Evolutionary conservation across 106 monocot species (phyloP), one percentile per base, ranked within the genome.

Genomic region (Alisma plantagoaquatica): DNA sequence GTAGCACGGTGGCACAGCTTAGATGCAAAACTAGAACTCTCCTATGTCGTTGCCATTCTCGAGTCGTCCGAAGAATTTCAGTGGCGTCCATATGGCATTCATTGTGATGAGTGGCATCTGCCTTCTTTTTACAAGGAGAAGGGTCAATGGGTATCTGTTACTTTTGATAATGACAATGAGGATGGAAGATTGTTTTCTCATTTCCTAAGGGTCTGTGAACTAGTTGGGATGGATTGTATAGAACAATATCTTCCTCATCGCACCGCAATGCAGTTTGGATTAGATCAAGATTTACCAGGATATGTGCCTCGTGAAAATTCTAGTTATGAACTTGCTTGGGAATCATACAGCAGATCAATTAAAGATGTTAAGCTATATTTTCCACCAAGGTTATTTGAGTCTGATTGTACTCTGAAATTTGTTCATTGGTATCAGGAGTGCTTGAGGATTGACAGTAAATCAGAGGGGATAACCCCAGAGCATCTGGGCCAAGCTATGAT

Each of bases 241-340:
- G 78, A 88, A 49, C 72, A 72, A 32, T 88, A 88, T 56, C 61
- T 69, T 47, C 78, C 84, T 0, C 67, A 84, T 41, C 59, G 84
- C 23, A 71, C 75, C 3, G 71, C 78, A n/a, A 88, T 75, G 75
- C 87, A 88, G 63, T 82, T 88, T 60, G 87, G 87, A 23, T 61
- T 75, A 17, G 87, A 88, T 66, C 87, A 88, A 31, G 82, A 82
- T 41, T 25, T 88, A 14, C 87, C 87, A 1, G 55, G 49, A 26
- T 27, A 12, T 56, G 62, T 81, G 27, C 44, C 38, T 3, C 64
- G 74, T 38, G 63, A 63, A 3, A 54, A 65, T 60, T 26, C 30
- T 15, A 33, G 42, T 2, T 74, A 71, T 72, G 74, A 61, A 23
- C 50, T 47, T 26, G 79, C 72, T 15, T 84, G 84, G 84, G 31